Evolutionary conservation across 2,329 filamentous ascomycete species (phyloP), one percentile per base, ranked within the genome.

Genomic region (Aspergillus sp.): DNA sequence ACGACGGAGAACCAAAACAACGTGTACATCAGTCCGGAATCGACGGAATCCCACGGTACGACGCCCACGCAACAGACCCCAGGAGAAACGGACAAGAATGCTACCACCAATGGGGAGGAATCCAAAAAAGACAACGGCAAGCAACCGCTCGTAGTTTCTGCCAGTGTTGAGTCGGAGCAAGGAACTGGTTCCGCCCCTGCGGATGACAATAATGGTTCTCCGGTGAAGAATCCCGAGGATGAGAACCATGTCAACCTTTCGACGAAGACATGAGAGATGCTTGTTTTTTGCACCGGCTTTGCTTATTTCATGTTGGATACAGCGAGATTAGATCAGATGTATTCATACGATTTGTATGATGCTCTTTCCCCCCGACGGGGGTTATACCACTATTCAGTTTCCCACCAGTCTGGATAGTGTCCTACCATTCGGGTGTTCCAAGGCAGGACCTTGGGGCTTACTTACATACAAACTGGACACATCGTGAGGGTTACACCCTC

Each of bases 1-100:
- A 51, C 59, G 17, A 73, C 67, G 19, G 82, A 82, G 43, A 76
- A 71, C 39, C 73, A 81, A 43, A 76, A 71, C 39, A 73, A 71
- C 53, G 74, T 68, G 50, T 74, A 69, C 47, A 71, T 71, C 47
- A 79, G 77, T 46, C 79, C 78, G 74, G 85, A 60, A 72, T 73
- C 50, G 76, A 79, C 55, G 23, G 61, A 57, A 32, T 60, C 63
- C 7, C 25, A 27, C 7, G 9, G 10, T 27, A 27, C 25, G 25
- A 27, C 25, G 7, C 25, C 43, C 27, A 48, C 43, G 33, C 52
- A 33, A 43, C 48, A 20, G 49, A 53, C 43, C 44, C 47, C 44
- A 51, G 44, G n/a, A 19, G 5, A n/a, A 19, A 27, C 25, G 15
- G 17, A 39, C 37, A 39, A 19, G 37, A 39, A 5, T 5, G 20